Conservation (phyloP, 768 basidiomycete genomes). For the Phaeotremella skinneri region DNA sequence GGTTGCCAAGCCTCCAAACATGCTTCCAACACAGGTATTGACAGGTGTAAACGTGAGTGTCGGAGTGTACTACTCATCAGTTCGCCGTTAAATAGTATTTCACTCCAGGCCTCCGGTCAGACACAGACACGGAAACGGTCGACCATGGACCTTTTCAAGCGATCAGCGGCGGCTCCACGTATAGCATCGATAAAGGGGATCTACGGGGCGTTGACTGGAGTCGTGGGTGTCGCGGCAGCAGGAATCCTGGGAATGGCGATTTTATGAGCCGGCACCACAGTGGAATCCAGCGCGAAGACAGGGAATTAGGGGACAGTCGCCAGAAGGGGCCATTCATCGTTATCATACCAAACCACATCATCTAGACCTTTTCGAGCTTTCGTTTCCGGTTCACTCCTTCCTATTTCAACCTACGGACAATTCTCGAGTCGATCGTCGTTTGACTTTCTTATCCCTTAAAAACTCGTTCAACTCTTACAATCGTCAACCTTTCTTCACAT, state of each 20-base stretch:
- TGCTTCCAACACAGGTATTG: constrained; percentile 73
- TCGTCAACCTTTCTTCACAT: too few relatives aligned
- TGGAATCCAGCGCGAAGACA: too few relatives aligned
- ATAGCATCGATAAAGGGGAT: not conserved
- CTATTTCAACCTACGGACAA: too few relatives aligned
- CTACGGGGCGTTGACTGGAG: not conserved
- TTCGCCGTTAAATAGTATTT: not conserved
- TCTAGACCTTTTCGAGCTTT: too few relatives aligned
- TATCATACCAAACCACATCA: too few relatives aligned
- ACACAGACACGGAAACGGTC: constrained; percentile 41
- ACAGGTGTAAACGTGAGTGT: constrained; percentile 54
- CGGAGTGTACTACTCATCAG: not conserved
- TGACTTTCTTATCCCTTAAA: too few relatives aligned
- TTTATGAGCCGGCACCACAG: too few relatives aligned
- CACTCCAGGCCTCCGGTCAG: constrained; percentile 38
- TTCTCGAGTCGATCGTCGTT: too few relatives aligned
- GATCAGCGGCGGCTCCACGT: constrained; percentile 26
- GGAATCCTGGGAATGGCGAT: not conserved
- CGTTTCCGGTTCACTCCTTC: too few relatives aligned
- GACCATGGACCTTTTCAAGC: constrained; percentile 31
- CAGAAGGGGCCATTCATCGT: too few relatives aligned
- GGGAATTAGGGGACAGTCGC: too few relatives aligned
- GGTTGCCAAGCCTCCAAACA: constrained; percentile 67
- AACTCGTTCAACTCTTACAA: too few relatives aligned
- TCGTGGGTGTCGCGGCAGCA: not conserved